These are phyloP conservation scores for Candida sp. DNA, from an alignment of 1,139 yeast genomes.

Conservation along the genomic window DNA sequence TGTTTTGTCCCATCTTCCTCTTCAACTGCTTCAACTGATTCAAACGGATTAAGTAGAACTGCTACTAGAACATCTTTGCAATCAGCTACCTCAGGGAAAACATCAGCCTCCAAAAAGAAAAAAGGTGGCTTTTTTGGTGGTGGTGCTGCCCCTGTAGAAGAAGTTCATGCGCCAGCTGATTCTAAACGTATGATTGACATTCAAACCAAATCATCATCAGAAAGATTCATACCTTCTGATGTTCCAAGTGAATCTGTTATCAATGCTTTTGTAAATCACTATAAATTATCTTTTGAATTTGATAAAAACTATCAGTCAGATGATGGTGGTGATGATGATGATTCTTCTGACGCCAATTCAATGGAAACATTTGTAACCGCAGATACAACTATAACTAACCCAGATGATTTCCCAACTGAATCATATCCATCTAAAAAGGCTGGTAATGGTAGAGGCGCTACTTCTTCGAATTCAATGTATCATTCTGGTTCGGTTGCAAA, in stretches of 20 bases:
- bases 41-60: slow-evolving; percentile 23
- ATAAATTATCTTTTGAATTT: slow-evolving; percentile 21
- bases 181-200: slow-evolving; percentile 28
- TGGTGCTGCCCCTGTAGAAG: slow-evolving; percentile 8
- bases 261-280: slow-evolving; percentile 20
- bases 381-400: slow-evolving; percentile 25
- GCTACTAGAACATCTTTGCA: slow-evolving; percentile 25
- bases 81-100: slow-evolving; percentile 24
- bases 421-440: slow-evolving; percentile 2
- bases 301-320: slow-evolving; percentile 9
- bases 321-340: slow-evolving; percentile 15
- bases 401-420: slow-evolving; percentile 12
- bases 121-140: slow-evolving; percentile 17
- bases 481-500: slow-evolving; percentile 3
- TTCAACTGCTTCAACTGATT: slow-evolving; percentile 16
- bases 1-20: slow-evolving; percentile 33
- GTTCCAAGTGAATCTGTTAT: slow-evolving; percentile 20
- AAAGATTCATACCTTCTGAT: slow-evolving; percentile 23
- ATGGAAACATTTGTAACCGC: slow-evolving; percentile 40
- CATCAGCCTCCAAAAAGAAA: slow-evolving; percentile 16
- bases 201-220: slow-evolving; percentile 26
- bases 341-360: slow-evolving; percentile 23
- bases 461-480: not conserved
- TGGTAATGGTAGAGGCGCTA: slow-evolving; percentile 7
- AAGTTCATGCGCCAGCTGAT: slow-evolving; percentile 14